These are phyloP conservation scores for Aspergillus novoparasiticus DNA, from an alignment of 2,329 filamentous ascomycete species.

Conservation along the genomic window DNA sequence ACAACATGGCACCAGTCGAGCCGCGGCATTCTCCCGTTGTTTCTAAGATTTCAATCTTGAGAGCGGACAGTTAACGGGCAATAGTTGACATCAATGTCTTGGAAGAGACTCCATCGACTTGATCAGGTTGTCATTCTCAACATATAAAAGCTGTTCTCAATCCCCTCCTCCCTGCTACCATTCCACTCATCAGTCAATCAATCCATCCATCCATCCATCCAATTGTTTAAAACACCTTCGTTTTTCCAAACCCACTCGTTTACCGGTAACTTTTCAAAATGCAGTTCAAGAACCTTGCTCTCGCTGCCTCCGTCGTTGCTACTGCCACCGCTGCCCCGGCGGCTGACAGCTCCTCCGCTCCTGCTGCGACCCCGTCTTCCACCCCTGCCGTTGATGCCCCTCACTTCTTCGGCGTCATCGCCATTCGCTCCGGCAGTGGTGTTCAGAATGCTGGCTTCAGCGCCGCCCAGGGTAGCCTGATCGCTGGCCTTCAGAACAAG, in stretches of 20 bases:
- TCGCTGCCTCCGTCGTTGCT: constrained; percentile 35
- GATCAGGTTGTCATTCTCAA: background rate
- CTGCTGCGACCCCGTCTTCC: too few species aligned
- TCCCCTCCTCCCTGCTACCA: background rate
- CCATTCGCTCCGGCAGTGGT: constrained; percentile 52
- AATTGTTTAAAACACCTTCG: background rate
- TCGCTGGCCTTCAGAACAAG: constrained; percentile 49
- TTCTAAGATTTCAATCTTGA: background rate
- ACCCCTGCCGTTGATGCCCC: constrained; percentile 15
- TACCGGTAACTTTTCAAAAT: constrained; percentile 21
- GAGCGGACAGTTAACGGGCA: background rate
- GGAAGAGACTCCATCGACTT: background rate
- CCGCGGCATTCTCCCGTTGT: background rate
- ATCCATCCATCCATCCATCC: background rate
- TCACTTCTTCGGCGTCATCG: constrained; percentile 50
- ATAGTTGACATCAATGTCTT: constrained; percentile 4
- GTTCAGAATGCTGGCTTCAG: constrained; percentile 53
- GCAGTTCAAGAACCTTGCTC: constrained; percentile 31
- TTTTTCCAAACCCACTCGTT: background rate
- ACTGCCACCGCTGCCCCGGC: constrained; percentile 29
- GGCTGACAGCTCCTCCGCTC: background rate
- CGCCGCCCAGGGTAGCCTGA: constrained; percentile 50
- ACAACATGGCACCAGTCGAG: background rate
- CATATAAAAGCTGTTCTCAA: background rate
- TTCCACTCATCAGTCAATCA: background rate